phyloP scores from a whole-genome alignment of 257 asterid species.

The Rauvolfia tetraphylla region DNA sequence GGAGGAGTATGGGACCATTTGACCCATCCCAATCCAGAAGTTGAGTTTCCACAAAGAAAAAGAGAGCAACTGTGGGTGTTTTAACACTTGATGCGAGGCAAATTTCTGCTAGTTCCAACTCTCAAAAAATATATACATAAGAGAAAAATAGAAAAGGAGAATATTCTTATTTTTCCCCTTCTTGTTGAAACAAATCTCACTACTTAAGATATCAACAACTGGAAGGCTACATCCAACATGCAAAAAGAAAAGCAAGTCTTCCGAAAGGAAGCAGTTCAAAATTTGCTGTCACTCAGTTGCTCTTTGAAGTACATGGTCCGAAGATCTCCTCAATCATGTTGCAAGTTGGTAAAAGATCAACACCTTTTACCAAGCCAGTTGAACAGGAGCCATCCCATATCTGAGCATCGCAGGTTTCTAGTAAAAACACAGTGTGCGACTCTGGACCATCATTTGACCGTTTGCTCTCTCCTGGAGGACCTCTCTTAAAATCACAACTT shows the following conservation, averaged over 20 bases:
- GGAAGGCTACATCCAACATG: not conserved
- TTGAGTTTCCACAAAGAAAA: not conserved
- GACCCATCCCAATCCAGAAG: not conserved
- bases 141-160: not conserved
- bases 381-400: conserved; percentile 27
- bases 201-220: not conserved
- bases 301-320: conserved; percentile 30
- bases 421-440: conserved; percentile 13
- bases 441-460: conserved; percentile 16
- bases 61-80: not conserved
- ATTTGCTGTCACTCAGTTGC: conserved; percentile 2
- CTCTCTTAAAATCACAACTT: conserved; percentile 14
- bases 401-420: conserved; percentile 16
- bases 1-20: not conserved
- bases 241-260: not conserved
- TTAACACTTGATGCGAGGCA: too few species aligned
- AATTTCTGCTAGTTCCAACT: not conserved
- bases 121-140: not conserved
- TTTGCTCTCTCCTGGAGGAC: conserved; percentile 9
- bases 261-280: not conserved
- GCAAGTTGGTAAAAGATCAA: conserved; percentile 33
- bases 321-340: conserved; percentile 40
- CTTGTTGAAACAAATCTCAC: not conserved
- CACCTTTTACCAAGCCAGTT: conserved; percentile 11
- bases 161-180: not conserved